Evolutionary conservation across 1,284 basidiomycete species (phyloP), one percentile per base, ranked within the genome.

Genomic region (Pulchroboletus neoregius): DNA sequence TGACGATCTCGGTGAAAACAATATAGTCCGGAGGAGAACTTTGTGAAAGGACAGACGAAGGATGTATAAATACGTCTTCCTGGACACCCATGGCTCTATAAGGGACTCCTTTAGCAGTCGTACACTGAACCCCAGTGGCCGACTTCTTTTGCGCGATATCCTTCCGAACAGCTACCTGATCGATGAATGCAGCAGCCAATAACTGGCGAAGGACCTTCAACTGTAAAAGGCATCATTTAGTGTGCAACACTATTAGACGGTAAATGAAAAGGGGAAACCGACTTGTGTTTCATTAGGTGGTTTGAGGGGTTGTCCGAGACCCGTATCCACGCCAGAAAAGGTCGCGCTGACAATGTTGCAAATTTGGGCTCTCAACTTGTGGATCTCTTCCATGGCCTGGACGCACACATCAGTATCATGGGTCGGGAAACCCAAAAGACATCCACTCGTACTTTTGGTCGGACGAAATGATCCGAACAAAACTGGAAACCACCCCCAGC

Each of bases 351-450:
- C 87, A 43, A 96, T 94, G 55, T 75, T 82, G 58, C 80, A 90
- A 49, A 97, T 87, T 61, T 97, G 96, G 0, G 82, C 77, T 32
- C 94, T 83, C n/a, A 99, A 76, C 67, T 99, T 98, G 68, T 95
- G 94, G 34, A 98, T 96, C 71, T 99, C 96, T 69, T 97, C 91
- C 94, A 99, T 99, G 0, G 94, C 91, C 91, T 95, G 34, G 15
- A 9, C 20, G 28, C 12, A 2, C 31, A 36, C n/a, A 16, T 56
- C 20, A 54, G 41, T 0, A 9, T 8, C 16, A 15, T 8, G 26
- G 9, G 10, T 12, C 32, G 43, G 16, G 6, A 22, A 43, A 36
- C 13, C 10, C n/a, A n/a, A n/a, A 22, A 20, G 4, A 12, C 5
- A 22, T 39, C 30, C 32, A 9, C 28, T 49, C 73, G 37, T 58